Base-by-base conservation (phyloP, 768 basidiomycete genomes). In the Leucosporidium creatinivorum region DNA sequence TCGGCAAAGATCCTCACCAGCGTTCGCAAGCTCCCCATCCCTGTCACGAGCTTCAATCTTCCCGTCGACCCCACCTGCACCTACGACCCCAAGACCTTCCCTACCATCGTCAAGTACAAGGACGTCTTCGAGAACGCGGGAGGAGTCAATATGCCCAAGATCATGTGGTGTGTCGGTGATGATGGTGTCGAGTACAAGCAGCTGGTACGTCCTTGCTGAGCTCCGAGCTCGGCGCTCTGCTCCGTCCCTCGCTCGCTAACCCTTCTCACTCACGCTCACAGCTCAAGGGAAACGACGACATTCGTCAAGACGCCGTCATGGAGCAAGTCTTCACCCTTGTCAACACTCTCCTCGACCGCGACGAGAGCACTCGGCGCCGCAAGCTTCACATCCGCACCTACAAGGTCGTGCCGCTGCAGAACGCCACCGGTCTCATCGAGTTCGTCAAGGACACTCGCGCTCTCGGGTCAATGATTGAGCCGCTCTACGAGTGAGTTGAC, bases 291-390 rank as follows among this genome's bases (percentile, higher is more conserved):
- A 85, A 89, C 79, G 96, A 99, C 73, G 96, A 99, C 74, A 77
- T 96, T 56, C 86, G 96, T 50, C 96, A 99, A 78, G 96, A 99
- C 76, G 93, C 93, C 1, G 92, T 98, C 61, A 97, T 99, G 93
- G 91, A 97, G 75, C 96, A 99, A 78, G 91, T 96, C 3, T 99
- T 99, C 75, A 85, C 85, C 25, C 82, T 98, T 25, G 88, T 93
- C 64, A 97, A 98, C 70, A 79, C 83, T 13, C 83, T 97, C 2
- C 82, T 99, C 21, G 75, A 75, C 3, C 81, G 81, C 23, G 92
- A 99, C 77, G 82, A 86, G 39, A 86, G 89, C 73, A 92, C 93
- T 0, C 82, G 83, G 61, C 82, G 84, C 61, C 86, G 96, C 15
- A 79, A 84, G 50, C 81, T 99, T 28, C 80, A 81, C 51, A 85